These are phyloP conservation scores for Fraxinus xanthoxyloides DNA, from an alignment of 305 asterid species.

Conservation along the genomic window DNA sequence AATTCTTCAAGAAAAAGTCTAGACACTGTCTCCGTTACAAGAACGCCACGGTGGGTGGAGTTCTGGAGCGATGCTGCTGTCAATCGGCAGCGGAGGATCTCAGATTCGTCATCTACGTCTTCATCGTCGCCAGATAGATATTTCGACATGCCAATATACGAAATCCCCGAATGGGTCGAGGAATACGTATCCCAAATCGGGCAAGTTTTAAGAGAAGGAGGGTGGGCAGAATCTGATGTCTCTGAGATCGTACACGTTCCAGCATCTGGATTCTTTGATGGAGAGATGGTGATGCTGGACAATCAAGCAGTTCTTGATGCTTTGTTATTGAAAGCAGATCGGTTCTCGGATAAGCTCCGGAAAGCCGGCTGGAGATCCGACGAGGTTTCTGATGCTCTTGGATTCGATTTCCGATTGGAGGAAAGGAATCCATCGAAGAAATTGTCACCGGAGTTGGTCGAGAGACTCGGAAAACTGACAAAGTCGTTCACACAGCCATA, in stretches of 20 bases:
- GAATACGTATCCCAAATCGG: constrained; percentile 72
- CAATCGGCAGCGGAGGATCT: constrained; percentile 66
- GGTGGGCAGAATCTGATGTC: constrained; percentile 91
- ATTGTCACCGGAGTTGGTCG: constrained; percentile 65
- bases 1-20: constrained; percentile 54
- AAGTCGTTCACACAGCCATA: constrained; percentile 63
- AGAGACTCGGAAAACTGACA: constrained; percentile 70
- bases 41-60: constrained; percentile 91
- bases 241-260: constrained; percentile 72
- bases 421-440: constrained; percentile 61
- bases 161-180: constrained; percentile 77
- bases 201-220: constrained; percentile 68
- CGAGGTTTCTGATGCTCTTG: constrained; percentile 82
- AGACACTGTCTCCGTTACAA: constrained; percentile 38
- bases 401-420: constrained; percentile 74
- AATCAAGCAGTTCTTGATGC: constrained; percentile 82
- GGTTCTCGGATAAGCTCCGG: constrained; percentile 76
- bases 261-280: constrained; percentile 80
- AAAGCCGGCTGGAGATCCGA: constrained; percentile 96
- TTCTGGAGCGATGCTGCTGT: constrained; percentile 96
- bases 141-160: constrained; percentile 56
- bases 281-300: constrained; percentile 80
- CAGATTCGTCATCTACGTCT: constrained; percentile 58
- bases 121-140: constrained; percentile 81
- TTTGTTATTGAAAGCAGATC: constrained; percentile 75